Conservation (phyloP, 1,284 basidiomycete species). For the Neonothopanus nambi region DNA sequence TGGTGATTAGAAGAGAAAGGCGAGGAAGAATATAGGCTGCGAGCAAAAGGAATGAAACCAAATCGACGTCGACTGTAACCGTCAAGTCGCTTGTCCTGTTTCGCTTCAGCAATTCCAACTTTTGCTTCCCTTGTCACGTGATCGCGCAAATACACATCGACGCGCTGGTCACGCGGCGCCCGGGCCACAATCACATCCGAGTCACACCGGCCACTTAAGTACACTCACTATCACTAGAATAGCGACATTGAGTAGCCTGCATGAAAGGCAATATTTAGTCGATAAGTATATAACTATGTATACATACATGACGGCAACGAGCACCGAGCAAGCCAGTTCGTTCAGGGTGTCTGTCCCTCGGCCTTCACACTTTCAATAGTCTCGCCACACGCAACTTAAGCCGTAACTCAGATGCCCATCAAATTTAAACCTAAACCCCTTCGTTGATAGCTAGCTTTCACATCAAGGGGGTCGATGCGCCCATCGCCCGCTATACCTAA, state of each 20-base stretch:
- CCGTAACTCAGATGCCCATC: too few species aligned
- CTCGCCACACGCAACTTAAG: too few species aligned
- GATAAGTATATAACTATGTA: too few species aligned
- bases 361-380: too few species aligned
- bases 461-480: constrained; percentile 57
- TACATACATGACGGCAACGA: too few species aligned
- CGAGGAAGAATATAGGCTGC: constrained; percentile 11
- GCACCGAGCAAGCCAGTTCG: too few species aligned
- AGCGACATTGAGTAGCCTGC: too few species aligned
- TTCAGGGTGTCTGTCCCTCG: too few species aligned
- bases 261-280: too few species aligned
- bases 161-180: background rate
- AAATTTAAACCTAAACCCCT: constrained; percentile 56
- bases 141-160: constrained; percentile 2
- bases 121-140: constrained; percentile 10
- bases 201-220: too few species aligned
- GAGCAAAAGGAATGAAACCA: constrained; percentile 10
- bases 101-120: background rate
- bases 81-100: background rate
- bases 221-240: too few species aligned
- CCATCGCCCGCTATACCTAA: constrained; percentile 46
- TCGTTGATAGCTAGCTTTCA: constrained; percentile 41
- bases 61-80: constrained; percentile 5
- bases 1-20: constrained; percentile 12
- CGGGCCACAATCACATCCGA: too few species aligned